Base-by-base conservation (phyloP, 441 rosid species). In the Brassica balearica region DNA sequence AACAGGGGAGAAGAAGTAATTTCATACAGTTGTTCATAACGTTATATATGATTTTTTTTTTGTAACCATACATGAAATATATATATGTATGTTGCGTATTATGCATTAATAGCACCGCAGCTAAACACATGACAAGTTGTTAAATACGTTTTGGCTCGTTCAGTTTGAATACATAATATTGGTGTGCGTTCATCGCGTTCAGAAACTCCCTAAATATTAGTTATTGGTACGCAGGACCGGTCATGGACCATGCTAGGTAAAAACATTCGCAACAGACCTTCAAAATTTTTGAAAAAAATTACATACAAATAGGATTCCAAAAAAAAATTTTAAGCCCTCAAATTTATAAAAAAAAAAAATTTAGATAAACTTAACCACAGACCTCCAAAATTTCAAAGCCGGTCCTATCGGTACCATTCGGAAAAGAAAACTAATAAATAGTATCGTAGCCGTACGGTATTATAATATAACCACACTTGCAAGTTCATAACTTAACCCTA, bases 391-490 rank as follows among this genome's bases (percentile, higher is more conserved):
- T 29, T 4, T 29, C 34, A 29, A 25, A 25, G 27, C 27, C 27
- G 27, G 27, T 25, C 27, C 34, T 36, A 41, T 29, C 41, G 20
- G 66, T 63, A 29, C 6, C 3, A 29, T 29, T 29, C 32, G 43
- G 67, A 14, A 62, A 71, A 38, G 8, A 36, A 77, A 56, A 5
- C 4, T 25, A 64, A 58, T 27, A 65, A 58, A 36, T 20, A 32
- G 0, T 43, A n/a, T 61, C 12, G 65, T 68, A 36, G 63, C 64
- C 77, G 71, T 79, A 73, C 8, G 8, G 6, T 72, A 58, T 43
- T 66, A 43, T 10, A 43, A 5, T 72, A 78, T 72, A 72, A 72
- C 73, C 65, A 73, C 81, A 78, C 69, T 78, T 72, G 69, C 55
- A 55, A 58, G 12, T 19, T 34, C 48, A 78, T 61, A 29, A 78